These are phyloP conservation scores for Hippophae gyantsensis DNA, from an alignment of 306 rosid species.

Conservation along the genomic window DNA sequence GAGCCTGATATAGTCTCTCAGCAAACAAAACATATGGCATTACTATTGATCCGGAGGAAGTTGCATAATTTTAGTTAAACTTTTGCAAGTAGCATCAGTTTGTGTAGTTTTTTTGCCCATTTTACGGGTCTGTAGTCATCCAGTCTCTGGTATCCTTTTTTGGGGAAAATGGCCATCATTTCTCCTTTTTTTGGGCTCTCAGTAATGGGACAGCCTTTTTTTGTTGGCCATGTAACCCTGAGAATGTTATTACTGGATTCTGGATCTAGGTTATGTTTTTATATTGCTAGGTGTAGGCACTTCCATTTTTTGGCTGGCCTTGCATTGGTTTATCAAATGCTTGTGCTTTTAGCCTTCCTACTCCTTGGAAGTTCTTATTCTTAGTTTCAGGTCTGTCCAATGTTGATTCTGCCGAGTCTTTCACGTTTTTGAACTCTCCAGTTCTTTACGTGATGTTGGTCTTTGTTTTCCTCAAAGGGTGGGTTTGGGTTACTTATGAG, in stretches of 20 bases:
- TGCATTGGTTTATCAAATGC: slow-evolving; percentile 34
- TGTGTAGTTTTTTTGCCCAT: slow-evolving; percentile 71
- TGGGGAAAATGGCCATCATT: slow-evolving; percentile 46
- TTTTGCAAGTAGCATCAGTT: slow-evolving; percentile 29
- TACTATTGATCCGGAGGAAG: slow-evolving; percentile 19
- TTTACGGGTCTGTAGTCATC: slow-evolving; percentile 52
- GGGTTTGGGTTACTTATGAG: slow-evolving; percentile 22
- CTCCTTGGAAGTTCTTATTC: slow-evolving; percentile 11
- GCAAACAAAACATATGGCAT: slow-evolving; percentile 7
- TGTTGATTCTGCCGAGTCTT: slow-evolving; percentile 36
- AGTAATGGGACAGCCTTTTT: slow-evolving; percentile 23
- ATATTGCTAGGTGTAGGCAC: slow-evolving; percentile 36
- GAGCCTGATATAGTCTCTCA: slow-evolving; percentile 10
- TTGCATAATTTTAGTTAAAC: slow-evolving; percentile 31
- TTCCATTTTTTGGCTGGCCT: slow-evolving; percentile 35
- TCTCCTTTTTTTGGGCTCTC: slow-evolving; percentile 51
- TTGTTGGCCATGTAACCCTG: slow-evolving; percentile 43
- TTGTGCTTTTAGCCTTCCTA: slow-evolving; percentile 14
- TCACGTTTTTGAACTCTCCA: slow-evolving; percentile 27
- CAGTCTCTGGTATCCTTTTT: slow-evolving; percentile 48
- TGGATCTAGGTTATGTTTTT: slow-evolving; percentile 38
- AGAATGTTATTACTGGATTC: slow-evolving; percentile 39
- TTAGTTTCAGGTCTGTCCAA: slow-evolving; percentile 28
- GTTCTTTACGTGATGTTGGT: slow-evolving; percentile 46
- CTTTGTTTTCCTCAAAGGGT: slow-evolving; percentile 42